A percentile compares a stretch with the other conserved stretches of the same genome.
phyloP scores from a whole-genome alignment of 352 stramenopile species.

The Phytophthora tentaculata region DNA sequence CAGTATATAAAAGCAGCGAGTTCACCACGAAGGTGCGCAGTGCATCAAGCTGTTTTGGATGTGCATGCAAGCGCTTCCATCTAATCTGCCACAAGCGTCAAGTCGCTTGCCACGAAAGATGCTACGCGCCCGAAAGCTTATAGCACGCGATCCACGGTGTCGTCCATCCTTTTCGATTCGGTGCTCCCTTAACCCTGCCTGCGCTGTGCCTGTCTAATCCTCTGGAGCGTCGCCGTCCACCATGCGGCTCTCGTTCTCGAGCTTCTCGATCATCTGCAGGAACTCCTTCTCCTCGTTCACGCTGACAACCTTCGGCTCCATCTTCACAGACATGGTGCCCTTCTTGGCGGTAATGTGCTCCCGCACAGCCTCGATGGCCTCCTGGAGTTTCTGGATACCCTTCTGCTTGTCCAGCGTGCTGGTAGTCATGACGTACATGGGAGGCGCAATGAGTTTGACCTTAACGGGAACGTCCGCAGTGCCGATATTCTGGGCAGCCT shows the following conservation, averaged over 20 bases:
- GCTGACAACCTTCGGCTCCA: constrained; percentile 98
- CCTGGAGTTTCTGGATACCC: constrained; percentile 96
- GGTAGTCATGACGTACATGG: constrained; percentile 99
- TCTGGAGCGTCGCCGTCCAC: constrained; percentile 98
- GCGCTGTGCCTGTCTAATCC: constrained; percentile 64
- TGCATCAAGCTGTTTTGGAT: constrained; percentile 39
- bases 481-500: constrained; percentile 84
- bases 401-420: constrained; percentile 98
- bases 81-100: constrained; percentile 23
- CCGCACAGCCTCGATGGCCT: constrained; percentile 95
- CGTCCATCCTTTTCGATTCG: constrained; percentile 5
- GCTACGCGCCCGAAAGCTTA: constrained; percentile 8
- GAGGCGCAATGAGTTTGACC: constrained; percentile 99
- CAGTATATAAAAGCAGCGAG: constrained; percentile 35
- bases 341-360: constrained; percentile 96
- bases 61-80: constrained; percentile 29
- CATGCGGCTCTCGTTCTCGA: constrained; percentile 99
- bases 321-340: constrained; percentile 96
- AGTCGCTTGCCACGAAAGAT: constrained; percentile 15
- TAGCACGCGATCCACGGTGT: constrained; percentile 14
- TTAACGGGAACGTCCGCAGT: constrained; percentile 95
- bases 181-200: constrained; percentile 15
- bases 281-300: constrained; percentile 99
- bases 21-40: constrained; percentile 29
- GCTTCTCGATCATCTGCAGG: constrained; percentile 98